Base-by-base conservation (phyloP, 257 asterid species). In the Cinchona pubescens region DNA sequence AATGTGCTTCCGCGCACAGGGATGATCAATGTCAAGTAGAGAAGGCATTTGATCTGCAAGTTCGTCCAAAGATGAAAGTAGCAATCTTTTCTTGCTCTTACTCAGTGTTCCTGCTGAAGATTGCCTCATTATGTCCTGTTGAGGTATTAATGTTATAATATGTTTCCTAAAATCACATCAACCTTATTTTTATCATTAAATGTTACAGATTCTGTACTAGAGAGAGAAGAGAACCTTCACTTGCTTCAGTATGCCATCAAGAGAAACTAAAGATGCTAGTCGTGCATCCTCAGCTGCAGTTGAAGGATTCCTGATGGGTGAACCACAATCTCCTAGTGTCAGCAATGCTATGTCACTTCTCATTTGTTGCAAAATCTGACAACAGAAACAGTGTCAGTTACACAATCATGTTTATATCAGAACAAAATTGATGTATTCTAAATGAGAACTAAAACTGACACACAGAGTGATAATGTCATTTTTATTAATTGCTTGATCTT, bases 281-380 rank as follows among this genome's bases (percentile, higher is more conserved):
- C 99, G 87, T 71, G 99, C 94, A 89, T 95, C 98, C 91, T 95
- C 99, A 12, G 92, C 91, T 62, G 97, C 98, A 78, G 98, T 92
- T 42, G 98, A 92, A 84, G 99, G 96, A 85, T 88, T 88, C 58
- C 89, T 87, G 79, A 92, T 83, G 42, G 97, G 96, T 67, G 94
- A 76, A 55, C 94, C 91, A 45, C 92, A 90, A 42, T 87, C 92
- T 78, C 88, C 98, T 84, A 92, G 78, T 78, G 82, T 89, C 84
- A 91, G 83, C 89, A 95, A 70, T 35, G 88, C 89, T 51, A 71
- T 85, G 70, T 95, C 97, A 74, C 78, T 86, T 86, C 90, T 95
- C 96, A 90, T 90, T 88, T 95, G 99, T 78, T 90, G 96, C 88
- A 95, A 75, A 81, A 92, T 88, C 99, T 95, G 88, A 80, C 75